Evolutionary conservation across 176 grass and related monocot species (phyloP), one percentile per base, ranked within the genome.

Genomic region (Tillandsia fasciculata): DNA sequence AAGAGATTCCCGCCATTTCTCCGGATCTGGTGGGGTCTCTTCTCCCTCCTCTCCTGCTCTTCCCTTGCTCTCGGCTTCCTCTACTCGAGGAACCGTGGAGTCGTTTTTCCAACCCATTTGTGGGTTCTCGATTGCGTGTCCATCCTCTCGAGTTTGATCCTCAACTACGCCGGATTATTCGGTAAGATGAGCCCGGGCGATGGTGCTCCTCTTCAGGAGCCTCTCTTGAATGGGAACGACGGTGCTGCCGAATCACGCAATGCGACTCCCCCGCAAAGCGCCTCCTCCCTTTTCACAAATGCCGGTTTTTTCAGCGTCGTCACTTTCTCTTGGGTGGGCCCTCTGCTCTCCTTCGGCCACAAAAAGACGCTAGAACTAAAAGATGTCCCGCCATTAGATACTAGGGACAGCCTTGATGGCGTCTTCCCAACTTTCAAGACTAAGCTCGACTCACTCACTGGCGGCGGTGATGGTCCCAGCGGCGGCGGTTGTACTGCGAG

Each of bases 261-360:
- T 70, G 15, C 8, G 10, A 52, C 42, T 51, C 50, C 9, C 48
- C 26, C 68, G 11, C 57, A 85, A 18, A 17, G 49, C 8, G 69
- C 73, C 49, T 87, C 73, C 49, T 85, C 93, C 23, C 52, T 66
- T 27, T 89, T 85, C 67, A 70, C 70, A 26, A 81, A 86, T 76
- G 86, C 79, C 2, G 83, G 88, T 3, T 85, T 92, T 49, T 64
- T 96, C 56, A 96, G 81, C 71, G 11, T 61, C 51, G 86, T 96
- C 26, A 87, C 74, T 29, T 96, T 96, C 83, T 90, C 83, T 58
- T 91, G 92, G 88, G 72, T 96, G 69, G 78, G 76, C 0, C 78
- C 88, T 0, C 68, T 96, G 15, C 78, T 96, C 57, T 67, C 92
- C 53, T 50, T 79, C 8, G 92, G 92, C 48, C 51, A 82, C 50